Conservation (phyloP, 805 yeast genomes). For the Torulaspora franciscae region DNA sequence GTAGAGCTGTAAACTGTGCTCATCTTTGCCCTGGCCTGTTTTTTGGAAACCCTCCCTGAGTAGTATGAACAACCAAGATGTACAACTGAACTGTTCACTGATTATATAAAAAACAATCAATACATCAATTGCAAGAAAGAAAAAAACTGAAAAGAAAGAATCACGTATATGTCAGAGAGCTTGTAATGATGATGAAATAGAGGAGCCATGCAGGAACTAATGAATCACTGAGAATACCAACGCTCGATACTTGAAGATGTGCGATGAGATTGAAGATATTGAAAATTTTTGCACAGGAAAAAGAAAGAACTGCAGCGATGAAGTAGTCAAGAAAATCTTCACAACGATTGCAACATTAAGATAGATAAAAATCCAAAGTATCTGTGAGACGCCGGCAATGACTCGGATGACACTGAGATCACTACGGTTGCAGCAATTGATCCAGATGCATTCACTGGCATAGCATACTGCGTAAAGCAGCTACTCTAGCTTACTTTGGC, state of each 20-base stretch:
- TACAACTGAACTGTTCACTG: not conserved
- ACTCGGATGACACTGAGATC: no score
- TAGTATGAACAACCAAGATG: not conserved
- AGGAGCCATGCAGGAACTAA: not conserved
- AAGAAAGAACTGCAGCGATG: not conserved
- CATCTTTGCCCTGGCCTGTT: conserved; percentile 9
- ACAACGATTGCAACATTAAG: no score
- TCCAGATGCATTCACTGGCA: no score
- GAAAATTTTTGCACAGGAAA: not conserved
- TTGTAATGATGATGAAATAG: conserved; percentile 8
- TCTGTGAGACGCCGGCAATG: no score
- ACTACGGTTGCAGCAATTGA: no score
- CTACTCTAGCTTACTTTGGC: no score
- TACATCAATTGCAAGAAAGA: not conserved
- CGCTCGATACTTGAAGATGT: not conserved
- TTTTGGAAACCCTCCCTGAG: conserved; percentile 2
- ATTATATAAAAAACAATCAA: not conserved
- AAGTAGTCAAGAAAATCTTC: no score
- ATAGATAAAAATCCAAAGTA: no score
- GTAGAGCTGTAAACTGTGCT: conserved; percentile 30
- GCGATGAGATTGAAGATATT: not conserved
- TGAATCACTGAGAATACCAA: conserved; percentile 1
- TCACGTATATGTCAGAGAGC: not conserved
- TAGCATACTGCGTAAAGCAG: no score
- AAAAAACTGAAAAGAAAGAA: not conserved